Conservation (phyloP, 2,329 filamentous ascomycete genomes). For the Whalleya microplaca region DNA sequence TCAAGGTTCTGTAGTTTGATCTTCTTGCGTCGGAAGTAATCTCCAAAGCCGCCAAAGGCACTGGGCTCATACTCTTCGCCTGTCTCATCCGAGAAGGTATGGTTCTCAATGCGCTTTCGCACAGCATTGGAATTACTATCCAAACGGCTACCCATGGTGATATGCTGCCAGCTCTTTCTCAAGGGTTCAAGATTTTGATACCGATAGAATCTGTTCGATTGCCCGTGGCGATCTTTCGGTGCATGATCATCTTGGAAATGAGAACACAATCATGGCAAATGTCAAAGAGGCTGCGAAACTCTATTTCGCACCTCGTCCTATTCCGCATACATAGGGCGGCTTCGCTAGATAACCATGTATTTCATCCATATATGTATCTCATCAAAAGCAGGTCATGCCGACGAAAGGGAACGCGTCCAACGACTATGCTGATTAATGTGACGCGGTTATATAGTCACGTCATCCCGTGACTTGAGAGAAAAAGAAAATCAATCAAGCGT, state of each 20-base stretch:
- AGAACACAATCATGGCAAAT: not conserved
- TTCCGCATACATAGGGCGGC: not conserved
- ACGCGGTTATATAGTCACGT: slow-evolving; percentile 41
- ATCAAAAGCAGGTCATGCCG: not conserved
- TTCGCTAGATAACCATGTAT: not conserved
- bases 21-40: slow-evolving; percentile 96
- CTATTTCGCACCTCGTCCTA: not conserved
- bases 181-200: slow-evolving; percentile 1
- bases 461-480: slow-evolving; percentile 46
- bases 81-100: slow-evolving; percentile 78
- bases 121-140: slow-evolving; percentile 66
- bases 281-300: not conserved
- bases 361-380: not conserved
- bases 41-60: slow-evolving; percentile 83
- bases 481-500: not conserved
- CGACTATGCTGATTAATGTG: slow-evolving; percentile 14
- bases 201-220: slow-evolving; percentile 14
- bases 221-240: slow-evolving; percentile 20
- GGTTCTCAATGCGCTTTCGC: slow-evolving; percentile 63
- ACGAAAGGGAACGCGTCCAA: slow-evolving; percentile 10
- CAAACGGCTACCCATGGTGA: slow-evolving; percentile 61
- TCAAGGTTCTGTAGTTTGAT: slow-evolving; percentile 96
- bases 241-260: slow-evolving; percentile 25
- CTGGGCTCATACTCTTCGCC: slow-evolving; percentile 92
- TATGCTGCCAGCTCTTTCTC: not conserved